Percentiles rank a stretch among this genome's conserved stretches.
Conservation (phyloP, 140 eudicot genomes). For the Bidens hawaiensis region DNA sequence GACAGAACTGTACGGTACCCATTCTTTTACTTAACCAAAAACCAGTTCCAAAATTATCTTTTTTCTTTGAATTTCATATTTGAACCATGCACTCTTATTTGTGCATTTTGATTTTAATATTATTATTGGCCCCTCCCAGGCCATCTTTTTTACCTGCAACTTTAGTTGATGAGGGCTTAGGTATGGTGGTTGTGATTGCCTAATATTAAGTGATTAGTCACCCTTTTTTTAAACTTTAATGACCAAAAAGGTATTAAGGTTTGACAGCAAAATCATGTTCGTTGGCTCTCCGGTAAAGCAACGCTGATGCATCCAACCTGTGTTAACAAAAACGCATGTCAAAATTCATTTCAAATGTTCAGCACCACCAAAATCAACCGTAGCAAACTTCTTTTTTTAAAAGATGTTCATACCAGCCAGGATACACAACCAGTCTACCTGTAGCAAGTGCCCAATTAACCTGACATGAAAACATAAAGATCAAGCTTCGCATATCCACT, state of each 20-base stretch:
- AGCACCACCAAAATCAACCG: not conserved
- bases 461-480: slow-evolving; percentile 31
- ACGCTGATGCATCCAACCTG: slow-evolving; percentile 99
- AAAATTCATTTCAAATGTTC: not conserved
- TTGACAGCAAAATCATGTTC: slow-evolving; percentile 87
- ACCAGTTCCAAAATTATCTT: slow-evolving; percentile 11
- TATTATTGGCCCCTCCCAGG: not conserved
- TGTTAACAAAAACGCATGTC: not conserved
- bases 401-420: slow-evolving; percentile 75
- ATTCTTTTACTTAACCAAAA: not conserved
- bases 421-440: slow-evolving; percentile 90
- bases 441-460: slow-evolving; percentile 91
- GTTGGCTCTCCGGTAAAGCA: slow-evolving; percentile 88
- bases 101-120: slow-evolving; percentile 15
- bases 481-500: not conserved
- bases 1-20: not conserved
- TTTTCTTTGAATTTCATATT: slow-evolving; percentile 8
- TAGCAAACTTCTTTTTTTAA: not conserved
- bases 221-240: not conserved
- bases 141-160: not conserved
- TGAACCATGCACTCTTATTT: slow-evolving; percentile 18
- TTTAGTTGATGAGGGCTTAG: not conserved
- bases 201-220: not conserved
- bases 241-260: slow-evolving; percentile 25
- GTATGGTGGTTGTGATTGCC: slow-evolving; percentile 8